phyloP scores from a whole-genome alignment of 495 filamentous ascomycete genomes.

The Penicillium flavigenum region DNA sequence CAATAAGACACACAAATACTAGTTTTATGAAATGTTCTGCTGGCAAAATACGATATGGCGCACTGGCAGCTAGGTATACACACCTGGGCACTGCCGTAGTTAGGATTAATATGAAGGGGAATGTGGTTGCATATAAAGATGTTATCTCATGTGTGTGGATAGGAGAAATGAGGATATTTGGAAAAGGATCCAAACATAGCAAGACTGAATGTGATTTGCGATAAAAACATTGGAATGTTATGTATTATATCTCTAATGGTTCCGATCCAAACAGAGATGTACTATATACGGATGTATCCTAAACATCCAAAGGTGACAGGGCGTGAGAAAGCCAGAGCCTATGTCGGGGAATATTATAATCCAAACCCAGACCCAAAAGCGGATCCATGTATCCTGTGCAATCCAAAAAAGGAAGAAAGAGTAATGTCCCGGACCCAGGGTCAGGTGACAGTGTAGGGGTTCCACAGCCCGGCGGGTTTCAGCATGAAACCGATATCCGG shows the following conservation, averaged over 20 bases:
- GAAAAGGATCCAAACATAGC: no score
- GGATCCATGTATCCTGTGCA: background rate
- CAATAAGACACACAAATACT: no score
- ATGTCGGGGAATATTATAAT: background rate
- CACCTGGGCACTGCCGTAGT: no score
- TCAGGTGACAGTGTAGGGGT: background rate
- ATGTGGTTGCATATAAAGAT: no score
- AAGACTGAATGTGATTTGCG: background rate
- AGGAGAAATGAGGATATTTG: no score
- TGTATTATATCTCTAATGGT: background rate
- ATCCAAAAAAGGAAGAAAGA: background rate
- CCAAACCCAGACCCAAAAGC: background rate
- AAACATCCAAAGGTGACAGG: background rate
- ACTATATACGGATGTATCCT: background rate
- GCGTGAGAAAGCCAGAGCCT: background rate
- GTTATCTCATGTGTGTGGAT: no score
- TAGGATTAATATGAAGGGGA: no score
- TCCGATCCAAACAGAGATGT: background rate
- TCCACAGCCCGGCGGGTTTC: background rate
- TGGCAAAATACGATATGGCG: no score
- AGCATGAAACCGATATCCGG: background rate
- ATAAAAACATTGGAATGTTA: background rate
- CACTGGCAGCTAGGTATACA: no score
- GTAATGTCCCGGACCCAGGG: background rate
- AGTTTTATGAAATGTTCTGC: no score